These are phyloP conservation scores for Pichia sp. DNA, from an alignment of 1,139 yeast species.

Conservation along the genomic window DNA sequence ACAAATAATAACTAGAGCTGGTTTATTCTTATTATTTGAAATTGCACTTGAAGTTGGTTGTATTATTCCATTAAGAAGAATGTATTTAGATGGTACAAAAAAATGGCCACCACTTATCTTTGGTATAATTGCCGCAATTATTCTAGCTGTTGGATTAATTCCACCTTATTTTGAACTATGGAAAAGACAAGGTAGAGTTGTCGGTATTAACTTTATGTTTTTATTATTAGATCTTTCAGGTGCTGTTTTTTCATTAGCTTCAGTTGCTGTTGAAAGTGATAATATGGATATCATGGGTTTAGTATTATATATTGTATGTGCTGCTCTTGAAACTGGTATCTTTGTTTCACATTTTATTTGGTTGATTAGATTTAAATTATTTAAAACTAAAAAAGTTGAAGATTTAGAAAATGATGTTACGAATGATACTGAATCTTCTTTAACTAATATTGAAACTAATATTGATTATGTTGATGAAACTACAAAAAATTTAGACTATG, in stretches of 20 bases:
- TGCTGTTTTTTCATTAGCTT: slow-evolving; percentile 67
- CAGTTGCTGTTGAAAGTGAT: slow-evolving; percentile 43
- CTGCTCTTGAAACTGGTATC: slow-evolving; percentile 72
- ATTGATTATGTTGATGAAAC: not conserved
- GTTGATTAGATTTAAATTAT: slow-evolving; percentile 50
- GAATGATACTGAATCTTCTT: not conserved
- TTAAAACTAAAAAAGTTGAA: slow-evolving; percentile 11
- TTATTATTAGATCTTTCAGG: slow-evolving; percentile 73
- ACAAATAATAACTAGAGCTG: slow-evolving; percentile 36
- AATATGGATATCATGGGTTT: slow-evolving; percentile 70
- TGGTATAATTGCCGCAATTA: slow-evolving; percentile 72
- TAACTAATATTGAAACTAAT: not conserved
- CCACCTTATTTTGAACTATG: slow-evolving; percentile 87
- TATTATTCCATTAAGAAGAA: slow-evolving; percentile 61
- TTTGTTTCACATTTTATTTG: slow-evolving; percentile 63
- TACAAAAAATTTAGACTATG: not conserved
- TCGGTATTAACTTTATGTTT: slow-evolving; percentile 84
- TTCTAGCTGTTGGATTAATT: slow-evolving; percentile 68
- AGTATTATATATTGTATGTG: slow-evolving; percentile 63
- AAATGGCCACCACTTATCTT: slow-evolving; percentile 75
- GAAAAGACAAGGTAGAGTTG: slow-evolving; percentile 73
- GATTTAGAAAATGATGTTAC: not conserved
- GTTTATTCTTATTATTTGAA: slow-evolving; percentile 37
- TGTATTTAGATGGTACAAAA: slow-evolving; percentile 39
- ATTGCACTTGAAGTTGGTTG: slow-evolving; percentile 66